Evolutionary conservation across 352 stramenopile species (phyloP).

Genomic region (Aphanomyces euteiches): DNA sequence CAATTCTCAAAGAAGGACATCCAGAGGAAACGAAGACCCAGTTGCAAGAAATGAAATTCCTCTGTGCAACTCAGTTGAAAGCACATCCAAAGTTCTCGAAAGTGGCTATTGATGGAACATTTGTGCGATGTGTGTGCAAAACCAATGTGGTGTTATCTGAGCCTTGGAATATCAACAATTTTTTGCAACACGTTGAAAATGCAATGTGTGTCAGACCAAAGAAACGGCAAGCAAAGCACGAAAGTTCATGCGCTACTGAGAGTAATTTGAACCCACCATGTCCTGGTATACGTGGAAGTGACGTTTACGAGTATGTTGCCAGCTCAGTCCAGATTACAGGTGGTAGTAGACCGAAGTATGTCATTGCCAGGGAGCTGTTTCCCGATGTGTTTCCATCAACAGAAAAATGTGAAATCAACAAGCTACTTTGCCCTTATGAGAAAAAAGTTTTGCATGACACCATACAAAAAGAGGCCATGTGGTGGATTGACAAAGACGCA

Average conservation of each 20-base stretch:
- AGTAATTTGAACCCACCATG: slow-evolving; percentile 44
- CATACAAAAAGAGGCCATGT: slow-evolving; percentile 63
- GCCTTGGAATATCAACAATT: slow-evolving; percentile 56
- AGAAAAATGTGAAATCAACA: slow-evolving; percentile 25
- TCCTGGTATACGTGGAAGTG: slow-evolving; percentile 58
- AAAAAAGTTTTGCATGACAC: slow-evolving; percentile 72
- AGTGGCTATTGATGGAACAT: slow-evolving; percentile 60
- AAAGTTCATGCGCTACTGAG: not conserved
- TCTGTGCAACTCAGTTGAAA: slow-evolving; percentile 34
- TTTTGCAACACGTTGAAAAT: slow-evolving; percentile 48
- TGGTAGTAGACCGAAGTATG: slow-evolving; percentile 53
- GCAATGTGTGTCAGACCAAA: not conserved
- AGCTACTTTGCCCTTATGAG: slow-evolving; percentile 10
- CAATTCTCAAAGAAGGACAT: not conserved
- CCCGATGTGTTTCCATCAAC: slow-evolving; percentile 48
- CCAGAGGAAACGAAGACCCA: not conserved
- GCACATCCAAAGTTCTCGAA: slow-evolving; percentile 49
- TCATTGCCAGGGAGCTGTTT: slow-evolving; percentile 69
- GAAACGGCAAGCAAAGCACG: not conserved
- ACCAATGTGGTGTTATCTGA: slow-evolving; percentile 50
- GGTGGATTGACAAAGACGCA: slow-evolving; percentile 79
- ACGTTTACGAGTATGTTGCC: slow-evolving; percentile 51
- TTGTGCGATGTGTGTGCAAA: slow-evolving; percentile 63
- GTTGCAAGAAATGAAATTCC: not conserved
- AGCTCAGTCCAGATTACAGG: slow-evolving; percentile 59